Evolutionary conservation across 495 filamentous ascomycete species (phyloP), one percentile per base, ranked within the genome.

Genomic region (Aspergillus homomorphus): DNA sequence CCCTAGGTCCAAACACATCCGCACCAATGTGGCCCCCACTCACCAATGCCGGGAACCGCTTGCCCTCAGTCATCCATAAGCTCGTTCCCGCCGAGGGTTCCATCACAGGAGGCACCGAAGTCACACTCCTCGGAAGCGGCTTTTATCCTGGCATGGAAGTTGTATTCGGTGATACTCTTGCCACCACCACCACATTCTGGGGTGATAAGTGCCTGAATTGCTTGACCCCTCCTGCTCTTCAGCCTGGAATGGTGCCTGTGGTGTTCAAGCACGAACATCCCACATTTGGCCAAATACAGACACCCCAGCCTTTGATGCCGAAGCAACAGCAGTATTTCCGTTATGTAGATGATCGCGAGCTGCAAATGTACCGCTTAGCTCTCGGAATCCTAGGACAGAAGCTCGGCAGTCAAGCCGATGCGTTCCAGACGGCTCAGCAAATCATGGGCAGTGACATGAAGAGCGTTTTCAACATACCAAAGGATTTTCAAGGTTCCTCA

Each of bases 111-210:
- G 91, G 91, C 14, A 88, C 89, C 30, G 92, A 96, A 64, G 90
- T 96, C 14, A 91, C 89, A 0, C 79, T 92, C 54, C 74, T 93
- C 23, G 92, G 93, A 6, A 87, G 83, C 62, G 85, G 85, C 20
- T 96, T 96, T 63, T 84, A 82, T 38, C 83, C 86, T 46, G 90
- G 89, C 5, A 82, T 93, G 66, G 88, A 90, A 54, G 90, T 96
- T 57, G 86, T 92, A 63, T 97, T 97, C 70, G 92, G 92, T 18
- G 85, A 90, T 45, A 80, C 79, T 4, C 77, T 84, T 33, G 92
- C 93, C 10, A 87, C 85, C 1, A 89, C 87, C 10, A 93, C 89
- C 12, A 90, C 88, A 1, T 95, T 80, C 64, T 96, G 90, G 87
- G 89, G 89, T 21, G 83, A 88, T 52, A 86, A 83, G 45, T 89